Evolutionary conservation across 345 rosid genomes (phyloP), one percentile per base, ranked within the genome.

Genomic region (Viola odorata): DNA sequence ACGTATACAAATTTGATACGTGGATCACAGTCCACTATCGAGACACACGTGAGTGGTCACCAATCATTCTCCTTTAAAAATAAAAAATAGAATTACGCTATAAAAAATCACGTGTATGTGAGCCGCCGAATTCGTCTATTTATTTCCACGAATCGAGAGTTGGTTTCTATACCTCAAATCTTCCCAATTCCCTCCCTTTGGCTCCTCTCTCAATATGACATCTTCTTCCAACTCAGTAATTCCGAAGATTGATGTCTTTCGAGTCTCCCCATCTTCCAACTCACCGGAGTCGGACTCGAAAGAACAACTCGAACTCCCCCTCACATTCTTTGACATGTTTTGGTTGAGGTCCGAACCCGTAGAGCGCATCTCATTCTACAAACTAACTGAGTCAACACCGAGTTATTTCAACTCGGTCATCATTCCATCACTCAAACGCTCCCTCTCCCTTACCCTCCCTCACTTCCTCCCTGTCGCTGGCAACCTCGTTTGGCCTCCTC

Each of bases 401-500:
- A 0, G 51, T 0, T 9, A 14, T 11, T 66, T 63, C 67, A 10
- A 23, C 69, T 16, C 62, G 8, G 55, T 60, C 11, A 47, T 57
- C 55, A 13, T 67, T 15, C 60, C 60, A 12, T 38, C 10, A n/a
- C 65, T 68, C 1, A 68, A 59, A 13, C 13, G 41, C 45, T 60
- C 71, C 1, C 65, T 67, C 23, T 59, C 71, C 14, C 47, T 41
- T 5, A 38, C 65, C 7, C 65, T 67, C 44, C 39, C 37, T 8
- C 59, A 38, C 40, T 68, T 60, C 60, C 60, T 61, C 41, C 71
- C 54, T 7, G 9, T 68, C 17, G 65, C 71, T 15, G 71, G 71
- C 8, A 14, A 60, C 37, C 17, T 67, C 50, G 38, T 17, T 6
- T 67, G 71, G 71, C 65, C 60, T 5, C n/a, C 40, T 5, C 3